Base-by-base conservation (phyloP, 441 rosid genomes). In the Populus hybrid region DNA sequence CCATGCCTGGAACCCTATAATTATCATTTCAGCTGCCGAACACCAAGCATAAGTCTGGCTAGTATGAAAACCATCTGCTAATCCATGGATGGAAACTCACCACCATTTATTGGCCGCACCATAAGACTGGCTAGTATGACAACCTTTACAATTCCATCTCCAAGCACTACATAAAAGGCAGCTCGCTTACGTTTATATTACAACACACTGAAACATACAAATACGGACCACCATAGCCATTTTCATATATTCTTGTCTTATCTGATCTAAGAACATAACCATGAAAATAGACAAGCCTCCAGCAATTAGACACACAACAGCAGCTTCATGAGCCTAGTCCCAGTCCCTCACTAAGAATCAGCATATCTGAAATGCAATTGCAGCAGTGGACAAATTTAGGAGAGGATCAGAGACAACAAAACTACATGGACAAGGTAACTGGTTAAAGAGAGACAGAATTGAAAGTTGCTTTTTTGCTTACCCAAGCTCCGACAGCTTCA, bases 401-500 rank as follows among this genome's bases (percentile, higher is more conserved):
- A 11, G 35, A 50, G 33, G 70, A 24, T 2, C 21, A 45, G 31
- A 21, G 3, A 26, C 7, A 3, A 1, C 33, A 3, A 14, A 4
- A 56, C 9, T 20, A 72, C 9, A 61, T 6, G 21, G 26, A 9
- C 4, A 59, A 68, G 1, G 3, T 1, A 67, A 31, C 7, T 4
- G 33, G 10, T 67, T 31, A 67, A 67, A 67, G 33, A 31, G 23
- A 7, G 70, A 12, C 21, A 33, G 21, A 28, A 18, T 28, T 29
- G 1, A 20, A 20, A 68, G 36, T 28, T 9, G 24, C 21, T 11
- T 26, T 68, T 21, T 56, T 1, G 23, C 77, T 74, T 84, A 95
- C 98, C 98, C 97, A 8, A 93, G 95, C 84, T 93, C 97, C 0
- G 99, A 93, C 76, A 95, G 97, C 89, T 89, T 95, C 83, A 93